These are phyloP conservation scores for Emericellopsis atlantica DNA, from an alignment of 2,329 filamentous ascomycete species.

Conservation along the genomic window DNA sequence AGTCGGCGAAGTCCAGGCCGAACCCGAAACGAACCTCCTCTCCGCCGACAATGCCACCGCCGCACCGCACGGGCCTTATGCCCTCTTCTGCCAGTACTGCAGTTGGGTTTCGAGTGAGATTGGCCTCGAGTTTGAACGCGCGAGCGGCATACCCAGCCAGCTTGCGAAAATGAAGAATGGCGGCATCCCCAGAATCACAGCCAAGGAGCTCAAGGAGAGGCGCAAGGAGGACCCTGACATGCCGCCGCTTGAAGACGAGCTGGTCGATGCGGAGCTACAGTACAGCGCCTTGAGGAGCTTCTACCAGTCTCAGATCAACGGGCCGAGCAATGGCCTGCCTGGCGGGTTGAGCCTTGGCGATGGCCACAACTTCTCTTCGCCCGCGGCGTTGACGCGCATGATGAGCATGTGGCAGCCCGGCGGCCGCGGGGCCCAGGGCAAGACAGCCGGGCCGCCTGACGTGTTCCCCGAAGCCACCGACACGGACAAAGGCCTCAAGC, in stretches of 20 bases:
- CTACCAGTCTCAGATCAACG: conserved; percentile 67
- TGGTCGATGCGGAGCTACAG: conserved; percentile 52
- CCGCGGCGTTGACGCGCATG: conserved; percentile 71
- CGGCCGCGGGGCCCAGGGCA: conserved; percentile 23
- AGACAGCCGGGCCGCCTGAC: conserved; percentile 51
- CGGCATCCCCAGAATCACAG: conserved; percentile 34
- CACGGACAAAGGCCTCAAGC: conserved; percentile 57
- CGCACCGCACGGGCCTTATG: conserved; percentile 44
- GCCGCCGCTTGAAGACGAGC: conserved; percentile 24
- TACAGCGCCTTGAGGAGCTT: conserved; percentile 68
- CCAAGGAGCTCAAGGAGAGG: conserved; percentile 37
- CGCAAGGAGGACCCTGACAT: conserved; percentile 30
- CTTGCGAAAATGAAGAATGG: conserved; percentile 58
- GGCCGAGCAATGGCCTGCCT: conserved; percentile 36
- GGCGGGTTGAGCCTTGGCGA: conserved; percentile 26
- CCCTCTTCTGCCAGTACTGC: conserved; percentile 81
- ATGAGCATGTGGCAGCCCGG: conserved; percentile 84
- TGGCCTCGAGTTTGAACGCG: conserved; percentile 79
- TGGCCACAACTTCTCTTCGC: conserved; percentile 52
- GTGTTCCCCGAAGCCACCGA: conserved; percentile 72
- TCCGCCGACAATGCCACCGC: conserved; percentile 22
- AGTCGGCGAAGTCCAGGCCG: conserved; percentile 56
- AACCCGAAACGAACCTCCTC: conserved; percentile 26
- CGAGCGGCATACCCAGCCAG: conserved; percentile 75
- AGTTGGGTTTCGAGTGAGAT: conserved; percentile 87